These are phyloP conservation scores for Paulownia fortunei DNA, from an alignment of 257 asterid species.

Conservation along the genomic window DNA sequence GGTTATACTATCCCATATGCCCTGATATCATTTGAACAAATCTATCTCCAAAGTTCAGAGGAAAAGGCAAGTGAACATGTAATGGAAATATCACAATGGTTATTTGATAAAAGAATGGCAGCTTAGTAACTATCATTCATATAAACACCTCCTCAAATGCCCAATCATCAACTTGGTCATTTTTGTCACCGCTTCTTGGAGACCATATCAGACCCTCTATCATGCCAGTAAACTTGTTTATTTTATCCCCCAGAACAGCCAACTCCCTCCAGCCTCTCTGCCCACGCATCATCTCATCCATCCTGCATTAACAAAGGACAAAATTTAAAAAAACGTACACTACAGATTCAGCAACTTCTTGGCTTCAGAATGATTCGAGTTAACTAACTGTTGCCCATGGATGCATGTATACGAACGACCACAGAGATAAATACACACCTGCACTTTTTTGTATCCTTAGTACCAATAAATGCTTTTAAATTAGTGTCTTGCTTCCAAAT, in stretches of 20 bases:
- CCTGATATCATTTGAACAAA: constrained; percentile 8
- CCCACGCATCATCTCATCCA: constrained; percentile 99
- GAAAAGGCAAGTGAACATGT: constrained; percentile 1
- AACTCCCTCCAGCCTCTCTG: constrained; percentile 99
- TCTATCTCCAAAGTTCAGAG: neutral
- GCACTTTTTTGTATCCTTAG: neutral
- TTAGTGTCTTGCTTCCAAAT: neutral
- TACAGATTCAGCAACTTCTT: constrained; percentile 9
- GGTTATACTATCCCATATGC: neutral
- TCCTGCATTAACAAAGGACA: constrained; percentile 57
- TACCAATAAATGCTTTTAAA: neutral
- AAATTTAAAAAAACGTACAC: constrained; percentile 2
- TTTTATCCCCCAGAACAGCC: constrained; percentile 90
- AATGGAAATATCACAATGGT: neutral
- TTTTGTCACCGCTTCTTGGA: constrained; percentile 73
- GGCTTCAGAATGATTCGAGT: constrained; percentile 3
- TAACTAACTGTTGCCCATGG: constrained; percentile 15
- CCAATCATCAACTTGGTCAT: constrained; percentile 88
- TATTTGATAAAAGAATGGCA: neutral
- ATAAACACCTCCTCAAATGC: constrained; percentile 90
- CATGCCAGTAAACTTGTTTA: constrained; percentile 89
- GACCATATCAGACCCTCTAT: constrained; percentile 98
- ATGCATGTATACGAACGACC: neutral
- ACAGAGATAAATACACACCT: neutral
- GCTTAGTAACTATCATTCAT: constrained; percentile 17